A percentile compares a stretch with the other conserved stretches of the same genome.
Evolutionary conservation across 345 rosid species (phyloP).

Genomic region (Streptanthus diversifolius): DNA sequence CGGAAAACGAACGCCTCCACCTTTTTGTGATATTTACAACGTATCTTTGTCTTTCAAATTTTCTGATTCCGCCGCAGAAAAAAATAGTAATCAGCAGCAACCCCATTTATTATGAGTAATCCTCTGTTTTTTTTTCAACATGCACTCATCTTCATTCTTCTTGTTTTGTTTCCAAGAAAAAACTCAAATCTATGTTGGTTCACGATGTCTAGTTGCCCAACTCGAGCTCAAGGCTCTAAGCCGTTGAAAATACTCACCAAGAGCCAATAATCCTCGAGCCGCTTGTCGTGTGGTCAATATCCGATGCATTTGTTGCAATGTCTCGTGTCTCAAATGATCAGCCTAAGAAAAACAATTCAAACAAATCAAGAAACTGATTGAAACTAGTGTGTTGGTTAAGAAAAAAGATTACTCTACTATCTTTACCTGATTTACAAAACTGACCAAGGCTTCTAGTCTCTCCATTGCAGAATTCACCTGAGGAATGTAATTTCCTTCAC

Average conservation of each 20-base stretch:
- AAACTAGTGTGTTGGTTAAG: background rate
- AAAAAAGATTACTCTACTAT: background rate
- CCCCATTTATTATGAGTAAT: constrained; percentile 10
- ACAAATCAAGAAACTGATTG: constrained; percentile 8
- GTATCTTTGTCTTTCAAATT: constrained; percentile 4
- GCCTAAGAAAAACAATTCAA: constrained; percentile 44
- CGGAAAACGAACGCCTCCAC: background rate
- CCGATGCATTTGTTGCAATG: constrained; percentile 73
- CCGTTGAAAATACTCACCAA: constrained; percentile 83
- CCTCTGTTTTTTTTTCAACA: constrained; percentile 12
- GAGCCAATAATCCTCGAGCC: constrained; percentile 72
- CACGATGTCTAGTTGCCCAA: constrained; percentile 60
- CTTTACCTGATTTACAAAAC: constrained; percentile 81
- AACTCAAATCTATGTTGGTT: constrained; percentile 42
- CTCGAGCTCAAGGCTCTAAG: constrained; percentile 62
- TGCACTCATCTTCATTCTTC: constrained; percentile 8
- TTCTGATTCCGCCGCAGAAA: constrained; percentile 21
- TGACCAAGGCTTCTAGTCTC: constrained; percentile 66
- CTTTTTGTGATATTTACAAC: constrained; percentile 32
- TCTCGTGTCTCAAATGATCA: constrained; percentile 83
- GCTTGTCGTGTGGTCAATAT: constrained; percentile 68
- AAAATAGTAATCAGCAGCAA: constrained; percentile 31
- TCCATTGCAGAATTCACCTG: constrained; percentile 66
- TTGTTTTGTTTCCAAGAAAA: background rate
- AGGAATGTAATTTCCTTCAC: constrained; percentile 53